phyloP scores from a whole-genome alignment of 2,329 filamentous ascomycete genomes.

The Penicillium sp. region DNA sequence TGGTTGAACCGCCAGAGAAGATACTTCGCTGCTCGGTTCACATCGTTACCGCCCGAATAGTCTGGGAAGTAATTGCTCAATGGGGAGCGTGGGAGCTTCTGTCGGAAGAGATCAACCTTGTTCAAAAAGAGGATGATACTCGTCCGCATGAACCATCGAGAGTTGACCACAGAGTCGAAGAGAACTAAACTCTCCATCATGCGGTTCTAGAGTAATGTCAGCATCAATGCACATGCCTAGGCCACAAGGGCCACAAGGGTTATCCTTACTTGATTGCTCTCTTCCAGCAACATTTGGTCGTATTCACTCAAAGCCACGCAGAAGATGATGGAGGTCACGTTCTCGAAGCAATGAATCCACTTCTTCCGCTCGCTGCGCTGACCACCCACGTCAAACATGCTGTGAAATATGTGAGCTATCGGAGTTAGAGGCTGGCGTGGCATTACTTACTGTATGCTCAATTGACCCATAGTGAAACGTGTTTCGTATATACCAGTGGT shows the following conservation, averaged over 20 bases:
- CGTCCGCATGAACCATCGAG: slow-evolving; percentile 97
- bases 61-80: slow-evolving; percentile 95
- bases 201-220: slow-evolving; percentile 68
- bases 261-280: slow-evolving; percentile 81
- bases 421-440: neutral
- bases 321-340: slow-evolving; percentile 99
- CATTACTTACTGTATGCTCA: slow-evolving; percentile 88
- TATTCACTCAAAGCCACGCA: slow-evolving; percentile 98
- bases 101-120: slow-evolving; percentile 97
- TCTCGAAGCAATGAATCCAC: slow-evolving; percentile 99
- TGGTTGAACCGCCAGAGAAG: slow-evolving; percentile 98
- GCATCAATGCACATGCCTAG: neutral
- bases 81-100: slow-evolving; percentile 85
- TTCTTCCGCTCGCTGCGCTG: slow-evolving; percentile 98
- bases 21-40: slow-evolving; percentile 97
- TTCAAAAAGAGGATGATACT: slow-evolving; percentile 98
- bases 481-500: slow-evolving; percentile 99
- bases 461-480: slow-evolving; percentile 94
- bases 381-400: slow-evolving; percentile 98
- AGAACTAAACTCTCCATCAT: slow-evolving; percentile 98
- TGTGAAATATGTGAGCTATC: slow-evolving; percentile 41
- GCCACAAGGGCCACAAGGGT: neutral
- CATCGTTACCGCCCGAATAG: slow-evolving; percentile 95
- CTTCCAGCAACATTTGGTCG: slow-evolving; percentile 93
- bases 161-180: slow-evolving; percentile 98